Conservation (phyloP, 495 filamentous ascomycete species). For the Aspergillus asperescens region DNA sequence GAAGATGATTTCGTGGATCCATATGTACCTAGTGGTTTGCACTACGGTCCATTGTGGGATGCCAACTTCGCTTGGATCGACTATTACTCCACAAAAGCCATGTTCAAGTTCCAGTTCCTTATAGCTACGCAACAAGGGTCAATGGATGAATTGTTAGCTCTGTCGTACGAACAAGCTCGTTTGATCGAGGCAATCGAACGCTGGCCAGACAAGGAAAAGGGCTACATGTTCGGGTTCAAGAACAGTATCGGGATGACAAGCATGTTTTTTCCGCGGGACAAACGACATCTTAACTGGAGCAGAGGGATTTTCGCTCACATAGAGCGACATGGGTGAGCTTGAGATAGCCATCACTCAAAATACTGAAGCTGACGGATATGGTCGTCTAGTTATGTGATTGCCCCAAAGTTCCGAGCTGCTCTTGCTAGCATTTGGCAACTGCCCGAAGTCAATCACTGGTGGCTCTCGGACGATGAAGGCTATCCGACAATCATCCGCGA, state of each 20-base stretch:
- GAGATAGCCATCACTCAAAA: neutral
- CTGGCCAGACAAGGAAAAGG: constrained; percentile 65
- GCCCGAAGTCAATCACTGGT: constrained; percentile 69
- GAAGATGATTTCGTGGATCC: constrained; percentile 67
- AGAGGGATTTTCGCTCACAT: constrained; percentile 72
- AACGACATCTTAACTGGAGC: constrained; percentile 73
- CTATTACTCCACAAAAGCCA: constrained; percentile 69
- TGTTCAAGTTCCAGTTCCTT: constrained; percentile 71
- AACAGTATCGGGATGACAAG: constrained; percentile 69
- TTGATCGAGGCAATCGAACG: constrained; percentile 71
- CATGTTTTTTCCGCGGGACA: constrained; percentile 71
- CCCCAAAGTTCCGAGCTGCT: constrained; percentile 62
- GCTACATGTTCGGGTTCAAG: constrained; percentile 66
- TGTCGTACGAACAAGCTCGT: constrained; percentile 67
- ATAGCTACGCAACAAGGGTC: constrained; percentile 46
- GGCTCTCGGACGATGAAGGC: constrained; percentile 78
- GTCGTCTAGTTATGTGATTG: constrained; percentile 68
- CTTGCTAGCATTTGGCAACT: constrained; percentile 69
- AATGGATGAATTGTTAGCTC: constrained; percentile 45
- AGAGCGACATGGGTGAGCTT: constrained; percentile 75
- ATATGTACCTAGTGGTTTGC: constrained; percentile 61
- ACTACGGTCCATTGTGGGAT: constrained; percentile 61
- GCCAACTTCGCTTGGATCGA: constrained; percentile 72
- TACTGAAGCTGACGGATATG: neutral
- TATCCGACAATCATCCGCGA: constrained; percentile 64